Evolutionary conservation across 352 stramenopile species (phyloP), one percentile per base, ranked within the genome.

Genomic region (Pythium biforme): DNA sequence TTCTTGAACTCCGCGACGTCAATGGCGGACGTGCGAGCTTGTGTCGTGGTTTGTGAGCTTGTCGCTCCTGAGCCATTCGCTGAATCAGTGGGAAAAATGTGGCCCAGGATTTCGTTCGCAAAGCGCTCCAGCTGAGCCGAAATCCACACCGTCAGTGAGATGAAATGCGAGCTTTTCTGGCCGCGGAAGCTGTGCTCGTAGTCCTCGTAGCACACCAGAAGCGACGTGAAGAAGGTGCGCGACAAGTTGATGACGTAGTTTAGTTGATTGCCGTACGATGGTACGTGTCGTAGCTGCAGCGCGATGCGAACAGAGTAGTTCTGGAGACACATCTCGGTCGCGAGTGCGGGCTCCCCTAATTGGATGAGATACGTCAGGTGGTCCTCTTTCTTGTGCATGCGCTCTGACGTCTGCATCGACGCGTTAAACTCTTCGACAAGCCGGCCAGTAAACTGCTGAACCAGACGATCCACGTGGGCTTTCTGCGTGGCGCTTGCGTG

Each of bases 191-290:
- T 89, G 57, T 83, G 73, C 45, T 87, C 76, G 26, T 78, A 92
- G 66, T 94, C 85, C 37, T 94, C 76, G 58, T 92, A 94, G 61
- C 83, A 92, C 45, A 92, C 82, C 4, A 94, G 68, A 11, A 94
- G 62, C 0, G 83, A 90, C n/a, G 85, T 91, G 73, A 94, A 94
- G 69, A 94, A 92, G 0, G 85, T 90, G 12, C 85, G 70, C 5
- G 85, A 92, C 33, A 92, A 73, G 33, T 90, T 90, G 52, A 94
- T 88, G 22, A 94, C 82, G 57, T 91, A 94, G 62, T 88, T 86
- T 45, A 92, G 75, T 22, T 75, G 66, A 58, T 90, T 89, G 11
- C 85, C 85, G 31, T 85, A 83, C 20, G 81, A 89, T 26, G 80
- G 81, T 2, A 94, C 83, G 23, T 89, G 77, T 3, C 83, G 81